Conservation (phyloP, 2,329 filamentous ascomycete species). For the Sporothrix pseudoabietina region DNA sequence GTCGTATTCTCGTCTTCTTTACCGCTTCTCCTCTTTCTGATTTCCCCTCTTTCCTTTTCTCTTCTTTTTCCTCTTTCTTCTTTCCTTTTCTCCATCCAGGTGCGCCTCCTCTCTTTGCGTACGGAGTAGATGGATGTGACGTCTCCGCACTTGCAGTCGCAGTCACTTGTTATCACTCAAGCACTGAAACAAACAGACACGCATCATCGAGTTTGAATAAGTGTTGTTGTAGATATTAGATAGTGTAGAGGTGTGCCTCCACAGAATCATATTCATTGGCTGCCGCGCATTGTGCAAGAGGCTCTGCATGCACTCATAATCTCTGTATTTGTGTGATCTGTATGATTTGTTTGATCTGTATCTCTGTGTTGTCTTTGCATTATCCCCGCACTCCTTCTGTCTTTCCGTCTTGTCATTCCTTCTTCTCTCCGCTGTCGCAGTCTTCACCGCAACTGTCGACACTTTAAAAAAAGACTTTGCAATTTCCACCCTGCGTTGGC, state of each 20-base stretch:
- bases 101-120: not conserved
- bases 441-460: conserved; percentile 21
- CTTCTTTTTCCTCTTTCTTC: not conserved
- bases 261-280: not conserved
- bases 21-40: not conserved
- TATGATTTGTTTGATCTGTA: not conserved
- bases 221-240: not conserved
- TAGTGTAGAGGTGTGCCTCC: not conserved
- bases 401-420: not conserved
- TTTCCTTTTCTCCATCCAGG: not conserved
- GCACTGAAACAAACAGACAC: not conserved
- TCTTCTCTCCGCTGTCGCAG: conserved; percentile 5
- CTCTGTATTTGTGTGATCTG: not conserved
- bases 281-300: conserved; percentile 2
- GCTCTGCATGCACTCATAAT: not conserved
- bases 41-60: not conserved
- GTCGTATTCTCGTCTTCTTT: not conserved
- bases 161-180: too few relatives aligned
- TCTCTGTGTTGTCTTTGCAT: conserved; percentile 3
- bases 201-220: not conserved
- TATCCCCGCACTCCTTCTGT: not conserved
- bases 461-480: not conserved
- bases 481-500: conserved; percentile 24
- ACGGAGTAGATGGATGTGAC: not conserved
- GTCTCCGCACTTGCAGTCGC: not conserved